Evolutionary conservation across 1,139 yeast species (phyloP).

Genomic region (Taiozyma sp.): DNA sequence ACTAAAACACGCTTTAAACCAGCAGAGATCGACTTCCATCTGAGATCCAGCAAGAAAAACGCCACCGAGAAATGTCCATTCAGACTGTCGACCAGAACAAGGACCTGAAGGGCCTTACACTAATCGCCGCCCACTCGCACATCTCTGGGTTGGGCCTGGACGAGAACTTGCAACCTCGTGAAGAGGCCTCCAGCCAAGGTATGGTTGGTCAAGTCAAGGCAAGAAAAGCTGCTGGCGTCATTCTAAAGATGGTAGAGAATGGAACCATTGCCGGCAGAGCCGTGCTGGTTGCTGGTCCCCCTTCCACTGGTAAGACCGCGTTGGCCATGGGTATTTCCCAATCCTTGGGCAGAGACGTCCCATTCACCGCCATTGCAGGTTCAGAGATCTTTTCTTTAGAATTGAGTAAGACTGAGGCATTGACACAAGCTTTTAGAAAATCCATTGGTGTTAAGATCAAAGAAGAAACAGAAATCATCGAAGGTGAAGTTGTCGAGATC

Average conservation of each 20-base stretch:
- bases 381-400: conserved; percentile 91
- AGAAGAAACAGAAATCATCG: conserved; percentile 95
- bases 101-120: conserved; percentile 54
- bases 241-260: conserved; percentile 86
- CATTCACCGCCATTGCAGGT: conserved; percentile 93
- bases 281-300: conserved; percentile 94
- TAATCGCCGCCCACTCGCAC: conserved; percentile 96
- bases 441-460: conserved; percentile 93
- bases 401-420: conserved; percentile 89
- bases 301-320: conserved; percentile 98
- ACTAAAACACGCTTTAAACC: background rate
- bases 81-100: conserved; percentile 31
- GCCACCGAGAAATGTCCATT: background rate
- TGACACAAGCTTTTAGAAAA: conserved; percentile 93
- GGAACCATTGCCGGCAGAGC: conserved; percentile 98
- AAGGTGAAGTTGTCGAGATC: conserved; percentile 98
- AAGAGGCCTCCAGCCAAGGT: conserved; percentile 72
- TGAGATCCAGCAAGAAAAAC: background rate
- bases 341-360: conserved; percentile 84
- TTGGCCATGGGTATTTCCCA: conserved; percentile 97
- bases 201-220: conserved; percentile 98
- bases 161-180: conserved; percentile 71
- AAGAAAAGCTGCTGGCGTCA: conserved; percentile 92
- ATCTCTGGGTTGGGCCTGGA: conserved; percentile 93
- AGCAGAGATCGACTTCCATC: too few relatives aligned